Base-by-base conservation (phyloP, 75 land plant genomes). In the Selaginella tamariscina region DNA sequence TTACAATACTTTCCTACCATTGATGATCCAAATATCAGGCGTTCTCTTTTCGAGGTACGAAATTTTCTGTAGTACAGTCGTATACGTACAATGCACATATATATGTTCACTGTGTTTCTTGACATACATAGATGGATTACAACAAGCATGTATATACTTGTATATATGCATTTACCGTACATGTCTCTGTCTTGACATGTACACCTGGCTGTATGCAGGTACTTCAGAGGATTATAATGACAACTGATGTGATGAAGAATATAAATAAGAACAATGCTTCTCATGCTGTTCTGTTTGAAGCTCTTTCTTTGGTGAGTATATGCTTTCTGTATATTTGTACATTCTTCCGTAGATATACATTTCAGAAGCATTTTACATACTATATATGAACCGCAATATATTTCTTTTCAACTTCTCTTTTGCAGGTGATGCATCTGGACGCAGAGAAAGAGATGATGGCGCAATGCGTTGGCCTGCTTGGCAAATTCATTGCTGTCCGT, bases 391-490 rank as follows among this genome's bases (percentile, higher is more conserved):
- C n/a, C n/a, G n/a, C n/a, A n/a, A n/a, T n/a, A n/a, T n/a, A n/a
- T n/a, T n/a, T n/a, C n/a, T n/a, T n/a, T n/a, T 49, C 18, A 20
- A 13, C 54, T 22, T 26, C 20, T 59, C 9, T 31, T 2, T 9
- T 66, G 32, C 78, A 95, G 99, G 99, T 95, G 33, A 95, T 95
- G 99, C 97, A 95, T 77, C 85, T 95, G 67, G 99, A 95, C 79
- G 99, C 97, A 71, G 99, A 95, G 65, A 95, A 95, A 73, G 99
- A 95, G 71, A 95, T 95, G 99, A 91, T 95, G 92, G 85, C 99
- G 21, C 99, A 95, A 59, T 95, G 99, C 81, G 97, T 95, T 68
- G 93, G 96, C 22, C 78, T 95, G 64, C 84, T 95, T 72, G 97
- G 99, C n/a, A 95, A 88, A 63, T 91, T 95, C 67, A 91, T 95